phyloP scores from a whole-genome alignment of 441 rosid species.

The Melastoma candidum region DNA sequence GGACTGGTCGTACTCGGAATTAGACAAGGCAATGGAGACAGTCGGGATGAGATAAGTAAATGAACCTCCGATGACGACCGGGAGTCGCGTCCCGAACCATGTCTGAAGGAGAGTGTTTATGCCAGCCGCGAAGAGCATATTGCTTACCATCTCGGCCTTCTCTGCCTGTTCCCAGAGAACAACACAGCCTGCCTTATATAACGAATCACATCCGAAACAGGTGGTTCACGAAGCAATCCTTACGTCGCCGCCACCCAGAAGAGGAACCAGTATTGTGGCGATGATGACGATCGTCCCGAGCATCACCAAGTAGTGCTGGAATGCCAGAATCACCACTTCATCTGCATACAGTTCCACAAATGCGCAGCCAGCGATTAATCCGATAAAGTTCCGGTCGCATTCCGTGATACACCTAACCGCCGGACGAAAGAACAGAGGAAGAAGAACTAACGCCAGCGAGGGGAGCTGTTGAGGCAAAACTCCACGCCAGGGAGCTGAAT shows the following conservation, averaged over 20 bases:
- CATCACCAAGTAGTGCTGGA: slow-evolving; percentile 84
- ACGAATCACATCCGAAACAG: background rate
- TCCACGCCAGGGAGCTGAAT: slow-evolving; percentile 87
- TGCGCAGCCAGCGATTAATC: background rate
- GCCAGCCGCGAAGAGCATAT: slow-evolving; percentile 62
- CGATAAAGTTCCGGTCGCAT: background rate
- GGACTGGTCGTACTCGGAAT: slow-evolving; percentile 15
- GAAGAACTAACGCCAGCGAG: slow-evolving; percentile 54
- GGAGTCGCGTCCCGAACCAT: slow-evolving; percentile 62
- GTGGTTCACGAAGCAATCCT: slow-evolving; percentile 10
- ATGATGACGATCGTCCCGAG: slow-evolving; percentile 69
- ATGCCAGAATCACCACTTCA: slow-evolving; percentile 54
- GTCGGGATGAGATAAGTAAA: slow-evolving; percentile 62
- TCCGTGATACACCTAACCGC: background rate
- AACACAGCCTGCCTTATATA: background rate
- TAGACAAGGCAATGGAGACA: slow-evolving; percentile 50
- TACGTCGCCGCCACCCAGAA: slow-evolving; percentile 81
- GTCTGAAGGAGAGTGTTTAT: slow-evolving; percentile 58
- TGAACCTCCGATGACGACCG: slow-evolving; percentile 74
- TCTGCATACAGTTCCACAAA: slow-evolving; percentile 34
- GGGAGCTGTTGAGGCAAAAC: slow-evolving; percentile 60
- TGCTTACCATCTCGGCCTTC: slow-evolving; percentile 70
- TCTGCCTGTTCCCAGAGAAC: slow-evolving; percentile 34
- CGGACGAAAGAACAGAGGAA: background rate
- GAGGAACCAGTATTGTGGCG: slow-evolving; percentile 51